Evolutionary conservation across 169 alveolate genomes (phyloP).

Genomic region (Plasmodium gaboni): DNA sequence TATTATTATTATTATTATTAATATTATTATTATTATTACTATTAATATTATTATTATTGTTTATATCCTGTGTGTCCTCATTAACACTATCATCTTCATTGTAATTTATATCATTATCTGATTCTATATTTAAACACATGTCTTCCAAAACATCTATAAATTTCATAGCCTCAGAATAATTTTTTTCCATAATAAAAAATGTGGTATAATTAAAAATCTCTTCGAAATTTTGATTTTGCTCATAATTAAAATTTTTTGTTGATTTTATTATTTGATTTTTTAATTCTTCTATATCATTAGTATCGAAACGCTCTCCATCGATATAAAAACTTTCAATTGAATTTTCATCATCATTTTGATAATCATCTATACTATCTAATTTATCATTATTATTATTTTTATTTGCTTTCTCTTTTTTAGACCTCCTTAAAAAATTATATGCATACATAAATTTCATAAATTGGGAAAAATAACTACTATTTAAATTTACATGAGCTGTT

Average conservation of each 20-base stretch:
- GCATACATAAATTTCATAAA: constrained; percentile 38
- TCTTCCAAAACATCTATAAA: constrained; percentile 37
- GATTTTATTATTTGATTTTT: constrained; percentile 24
- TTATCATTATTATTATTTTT: background rate
- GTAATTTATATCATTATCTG: background rate
- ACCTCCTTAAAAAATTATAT: constrained; percentile 39
- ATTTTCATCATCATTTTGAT: background rate
- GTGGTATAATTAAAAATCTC: constrained; percentile 36
- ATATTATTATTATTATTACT: background rate
- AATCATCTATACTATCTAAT: background rate
- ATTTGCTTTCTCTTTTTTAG: constrained; percentile 11
- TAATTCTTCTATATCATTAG: constrained; percentile 19
- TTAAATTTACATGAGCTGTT: constrained; percentile 30
- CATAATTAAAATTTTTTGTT: constrained; percentile 57
- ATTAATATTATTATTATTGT: background rate
- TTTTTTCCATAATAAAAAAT: constrained; percentile 54
- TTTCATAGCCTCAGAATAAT: constrained; percentile 19
- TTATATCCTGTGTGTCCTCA: background rate
- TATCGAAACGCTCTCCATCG: background rate
- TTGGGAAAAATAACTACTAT: constrained; percentile 38
- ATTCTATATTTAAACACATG: constrained; percentile 14
- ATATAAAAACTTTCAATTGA: no score
- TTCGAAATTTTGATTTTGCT: constrained; percentile 37
- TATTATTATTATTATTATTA: background rate
- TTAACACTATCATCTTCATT: background rate